Evolutionary conservation across 2,329 filamentous ascomycete species (phyloP).

Genomic region (Fusarium lateritium): DNA sequence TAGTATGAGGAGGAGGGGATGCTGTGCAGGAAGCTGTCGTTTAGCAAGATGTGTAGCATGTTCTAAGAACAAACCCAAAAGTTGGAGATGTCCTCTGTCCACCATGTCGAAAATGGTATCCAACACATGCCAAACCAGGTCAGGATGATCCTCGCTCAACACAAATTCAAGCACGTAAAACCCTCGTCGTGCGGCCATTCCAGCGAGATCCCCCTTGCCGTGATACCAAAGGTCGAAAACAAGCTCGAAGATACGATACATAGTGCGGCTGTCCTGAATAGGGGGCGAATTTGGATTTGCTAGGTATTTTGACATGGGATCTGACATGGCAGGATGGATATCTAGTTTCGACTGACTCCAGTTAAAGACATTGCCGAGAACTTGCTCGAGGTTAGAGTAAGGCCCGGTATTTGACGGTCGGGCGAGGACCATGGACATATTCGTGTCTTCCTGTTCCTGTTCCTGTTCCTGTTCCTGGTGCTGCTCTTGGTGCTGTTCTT

Average conservation of each 20-base stretch:
- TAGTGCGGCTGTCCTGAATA: constrained; percentile 57
- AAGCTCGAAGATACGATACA: constrained; percentile 58
- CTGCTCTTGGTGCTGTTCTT: constrained; percentile 14
- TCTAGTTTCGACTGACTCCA: constrained; percentile 56
- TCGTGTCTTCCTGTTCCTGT: constrained; percentile 17
- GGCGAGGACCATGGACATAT: constrained; percentile 39
- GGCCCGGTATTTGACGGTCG: constrained; percentile 46
- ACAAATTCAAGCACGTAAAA: constrained; percentile 57
- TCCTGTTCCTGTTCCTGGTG: constrained; percentile 13
- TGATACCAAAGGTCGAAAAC: constrained; percentile 56
- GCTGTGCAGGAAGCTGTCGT: constrained; percentile 51
- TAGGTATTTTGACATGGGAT: constrained; percentile 57
- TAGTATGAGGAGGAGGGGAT: constrained; percentile 54
- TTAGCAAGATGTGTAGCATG: constrained; percentile 51
- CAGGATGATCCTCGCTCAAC: constrained; percentile 55
- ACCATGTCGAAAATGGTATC: constrained; percentile 59
- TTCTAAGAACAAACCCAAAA: constrained; percentile 54
- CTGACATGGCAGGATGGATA: constrained; percentile 43
- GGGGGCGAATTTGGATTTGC: constrained; percentile 55
- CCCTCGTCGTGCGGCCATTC: constrained; percentile 55
- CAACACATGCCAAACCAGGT: constrained; percentile 57
- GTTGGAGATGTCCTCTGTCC: constrained; percentile 54
- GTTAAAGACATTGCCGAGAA: constrained; percentile 54
- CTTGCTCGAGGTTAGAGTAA: constrained; percentile 51
- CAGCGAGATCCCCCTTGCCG: constrained; percentile 55